Base-by-base conservation (phyloP, 805 yeast genomes). In the Pichia rugopelliculosa region DNA sequence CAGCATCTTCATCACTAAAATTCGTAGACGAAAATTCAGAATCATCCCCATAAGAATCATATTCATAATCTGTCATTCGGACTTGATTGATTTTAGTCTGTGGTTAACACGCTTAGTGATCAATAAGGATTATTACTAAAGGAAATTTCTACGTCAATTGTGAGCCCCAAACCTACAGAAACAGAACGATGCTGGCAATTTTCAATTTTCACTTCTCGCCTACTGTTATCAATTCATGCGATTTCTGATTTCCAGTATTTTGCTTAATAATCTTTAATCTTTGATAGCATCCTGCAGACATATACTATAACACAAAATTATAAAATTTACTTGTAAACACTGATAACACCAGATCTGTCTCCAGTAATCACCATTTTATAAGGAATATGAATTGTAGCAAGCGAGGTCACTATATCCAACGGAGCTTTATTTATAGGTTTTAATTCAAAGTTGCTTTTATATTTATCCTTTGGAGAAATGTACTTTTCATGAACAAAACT, bases 281-380 rank as follows among this genome's bases (percentile, higher is more conserved):
- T n/a, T n/a, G n/a, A n/a, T n/a, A n/a, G n/a, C n/a, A n/a, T n/a
- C n/a, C n/a, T n/a, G n/a, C n/a, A n/a, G n/a, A n/a, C n/a, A n/a
- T n/a, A n/a, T n/a, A n/a, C n/a, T n/a, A n/a, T n/a, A n/a, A 27
- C n/a, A 27, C n/a, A 27, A 27, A 27, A 5, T n/a, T 20, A 23
- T 17, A 36, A 11, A 12, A 20, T 12, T 46, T 56, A 76, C 55
- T 70, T 73, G 60, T 77, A 84, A 3, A 85, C 75, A 58, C 79
- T 79, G 27, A 87, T 68, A 2, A 67, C 69, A 0, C 95, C 95
- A 38, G 77, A 72, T 47, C 87, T 66, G 54, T 86, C 95, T 3
- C 69, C 87, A 3, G 84, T 71, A 3, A 86, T 65, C 2, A 85
- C 60, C 79, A 85, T 74, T 37, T 75, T 77, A 39, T 54, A 52